Evolutionary conservation across 1,284 basidiomycete species (phyloP), one percentile per base, ranked within the genome.

Genomic region (Fomitopsis palustris): DNA sequence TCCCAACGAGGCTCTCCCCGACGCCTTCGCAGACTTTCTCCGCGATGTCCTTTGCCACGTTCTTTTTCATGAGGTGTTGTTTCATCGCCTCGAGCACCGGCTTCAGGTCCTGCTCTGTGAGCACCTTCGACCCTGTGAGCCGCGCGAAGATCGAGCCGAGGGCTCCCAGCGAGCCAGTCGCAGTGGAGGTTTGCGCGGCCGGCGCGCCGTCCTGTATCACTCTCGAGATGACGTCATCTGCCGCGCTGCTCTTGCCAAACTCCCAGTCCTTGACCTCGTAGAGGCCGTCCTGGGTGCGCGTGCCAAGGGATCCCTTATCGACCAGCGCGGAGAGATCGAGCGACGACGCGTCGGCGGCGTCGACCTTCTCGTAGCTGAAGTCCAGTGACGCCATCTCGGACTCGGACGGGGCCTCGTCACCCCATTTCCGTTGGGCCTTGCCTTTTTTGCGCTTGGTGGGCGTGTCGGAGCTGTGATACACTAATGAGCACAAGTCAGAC

Each of bases 241-340:
- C 77, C n/a, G 81, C 77, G 33, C 63, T 74, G 14, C 77, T 76
- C 60, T 55, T 53, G 57, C 55, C 60, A 72, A 92, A 85, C 68
- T 96, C 92, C 87, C 94, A 95, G 70, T 98, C 96, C 64, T 92
- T 94, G 43, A 98, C 91, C 73, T 97, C 95, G 70, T 98, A 98
- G 62, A 93, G 73, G 2, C 96, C 97, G 65, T 95, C 87, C 37
- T 79, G 80, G n/a, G 82, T 90, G 43, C 90, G 82, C 25, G 79
- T 89, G 8, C 96, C 95, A 61, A 95, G 73, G 9, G 93, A 94
- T n/a, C 82, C 77, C 66, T 86, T 76, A 68, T 95, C 92, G 4
- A 95, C 86, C 23, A 95, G 79, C 27, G 81, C 78, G 53, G 82
- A 78, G 39, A 90, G 66, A 67, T 88, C 85, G 49, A 79, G 76